phyloP scores from a whole-genome alignment of 2,329 filamentous ascomycete species.

The Penicillium sp. region DNA sequence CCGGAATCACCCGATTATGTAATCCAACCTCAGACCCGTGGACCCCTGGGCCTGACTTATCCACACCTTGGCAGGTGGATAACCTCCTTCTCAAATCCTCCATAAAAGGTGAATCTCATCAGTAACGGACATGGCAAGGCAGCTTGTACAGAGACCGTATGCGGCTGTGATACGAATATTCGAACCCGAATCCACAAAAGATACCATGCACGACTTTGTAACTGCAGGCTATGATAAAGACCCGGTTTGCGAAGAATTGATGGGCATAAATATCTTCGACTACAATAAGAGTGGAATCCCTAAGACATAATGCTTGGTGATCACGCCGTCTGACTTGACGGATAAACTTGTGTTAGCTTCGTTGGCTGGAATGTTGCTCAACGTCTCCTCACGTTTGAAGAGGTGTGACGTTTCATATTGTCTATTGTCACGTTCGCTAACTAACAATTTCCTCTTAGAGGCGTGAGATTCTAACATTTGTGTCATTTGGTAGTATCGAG shows the following conservation, averaged over 20 bases:
- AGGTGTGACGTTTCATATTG: background rate
- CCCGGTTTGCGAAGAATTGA: background rate
- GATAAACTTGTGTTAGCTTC: background rate
- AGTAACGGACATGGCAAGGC: background rate
- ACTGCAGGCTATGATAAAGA: background rate
- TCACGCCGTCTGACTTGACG: background rate
- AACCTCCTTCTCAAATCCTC: background rate
- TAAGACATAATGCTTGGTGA: background rate
- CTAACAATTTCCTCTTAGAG: background rate
- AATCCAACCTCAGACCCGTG: background rate
- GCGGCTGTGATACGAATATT: background rate
- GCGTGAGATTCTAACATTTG: background rate
- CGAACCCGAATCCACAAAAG: background rate
- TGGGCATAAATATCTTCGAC: background rate
- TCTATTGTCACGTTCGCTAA: background rate
- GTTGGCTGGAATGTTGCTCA: slow-evolving; percentile 6
- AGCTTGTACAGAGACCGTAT: background rate
- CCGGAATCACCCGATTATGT: background rate
- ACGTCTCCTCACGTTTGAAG: background rate
- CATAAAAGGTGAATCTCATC: background rate
- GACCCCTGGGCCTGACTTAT: too few relatives aligned
- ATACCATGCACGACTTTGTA: background rate
- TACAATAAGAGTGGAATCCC: background rate
- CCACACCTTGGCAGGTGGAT: background rate
- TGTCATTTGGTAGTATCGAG: too few relatives aligned